phyloP scores from a whole-genome alignment of 331 rosid genomes.

The Malus hybrid region DNA sequence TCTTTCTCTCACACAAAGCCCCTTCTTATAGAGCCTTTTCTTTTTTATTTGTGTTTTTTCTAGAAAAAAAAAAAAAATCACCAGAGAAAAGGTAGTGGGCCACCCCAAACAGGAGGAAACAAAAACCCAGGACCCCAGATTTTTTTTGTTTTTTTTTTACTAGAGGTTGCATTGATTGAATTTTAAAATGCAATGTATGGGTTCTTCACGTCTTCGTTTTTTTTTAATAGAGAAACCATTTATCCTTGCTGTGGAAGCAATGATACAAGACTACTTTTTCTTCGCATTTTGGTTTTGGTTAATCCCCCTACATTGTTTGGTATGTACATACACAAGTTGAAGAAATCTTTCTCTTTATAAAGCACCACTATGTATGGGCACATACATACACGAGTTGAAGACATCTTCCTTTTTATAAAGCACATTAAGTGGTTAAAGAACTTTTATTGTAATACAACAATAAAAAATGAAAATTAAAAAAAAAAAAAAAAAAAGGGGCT shows the following conservation, averaged over 20 bases:
- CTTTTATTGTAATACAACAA: too few relatives aligned
- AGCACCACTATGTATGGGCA: background rate
- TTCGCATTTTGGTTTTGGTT: background rate
- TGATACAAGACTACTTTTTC: background rate
- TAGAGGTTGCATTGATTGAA: background rate
- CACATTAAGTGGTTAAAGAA: background rate
- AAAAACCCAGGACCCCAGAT: constrained; percentile 3
- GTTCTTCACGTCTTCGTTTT: background rate
- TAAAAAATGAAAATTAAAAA: too few relatives aligned
- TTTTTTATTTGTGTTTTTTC: background rate
- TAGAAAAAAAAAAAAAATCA: constrained; percentile 30
- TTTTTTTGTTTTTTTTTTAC: background rate
- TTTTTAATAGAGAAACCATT: constrained; percentile 1
- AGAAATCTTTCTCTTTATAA: background rate
- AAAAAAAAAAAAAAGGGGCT: too few relatives aligned
- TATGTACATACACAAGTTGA: background rate
- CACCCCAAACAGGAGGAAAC: constrained; percentile 19
- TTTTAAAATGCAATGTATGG: background rate
- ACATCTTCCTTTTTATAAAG: too few relatives aligned
- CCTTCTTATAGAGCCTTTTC: constrained; percentile 33
- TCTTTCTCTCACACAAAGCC: constrained; percentile 11
- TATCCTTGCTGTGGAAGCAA: constrained; percentile 13
- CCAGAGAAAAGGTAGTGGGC: constrained; percentile 36
- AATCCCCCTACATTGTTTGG: background rate
- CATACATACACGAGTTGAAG: too few relatives aligned